Conservation (phyloP, 208 protist genomes). For the Leptomonas seymouri region DNA sequence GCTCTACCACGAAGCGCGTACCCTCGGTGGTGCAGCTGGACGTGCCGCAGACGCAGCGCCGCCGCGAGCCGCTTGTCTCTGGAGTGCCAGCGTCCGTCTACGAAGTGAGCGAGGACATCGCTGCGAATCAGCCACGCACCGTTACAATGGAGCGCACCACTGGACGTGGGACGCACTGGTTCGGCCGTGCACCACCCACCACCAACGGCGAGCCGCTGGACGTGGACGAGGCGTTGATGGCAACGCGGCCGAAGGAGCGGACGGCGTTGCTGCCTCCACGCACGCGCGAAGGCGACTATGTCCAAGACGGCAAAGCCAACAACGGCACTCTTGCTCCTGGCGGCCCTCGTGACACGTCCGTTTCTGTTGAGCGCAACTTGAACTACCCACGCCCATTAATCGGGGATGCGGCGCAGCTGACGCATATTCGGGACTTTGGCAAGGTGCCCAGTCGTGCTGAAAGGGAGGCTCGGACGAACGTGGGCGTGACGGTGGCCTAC, state of each 20-base stretch:
- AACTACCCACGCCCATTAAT: slow-evolving; percentile 50
- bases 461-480: slow-evolving; percentile 26
- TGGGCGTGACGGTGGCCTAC: slow-evolving; percentile 20
- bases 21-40: slow-evolving; percentile 50
- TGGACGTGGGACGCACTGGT: slow-evolving; percentile 63
- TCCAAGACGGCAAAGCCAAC: neutral
- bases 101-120: slow-evolving; percentile 63
- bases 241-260: slow-evolving; percentile 45
- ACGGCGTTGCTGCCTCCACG: slow-evolving; percentile 41
- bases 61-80: slow-evolving; percentile 46
- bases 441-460: slow-evolving; percentile 51
- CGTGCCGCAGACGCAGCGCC: slow-evolving; percentile 38
- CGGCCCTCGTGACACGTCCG: slow-evolving; percentile 36
- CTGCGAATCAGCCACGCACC: slow-evolving; percentile 36
- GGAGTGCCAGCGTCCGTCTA: slow-evolving; percentile 63
- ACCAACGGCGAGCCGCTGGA: slow-evolving; percentile 39
- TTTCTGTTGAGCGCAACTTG: slow-evolving; percentile 65
- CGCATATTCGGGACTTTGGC: slow-evolving; percentile 49
- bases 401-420: slow-evolving; percentile 40
- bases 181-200: slow-evolving; percentile 28
- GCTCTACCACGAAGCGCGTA: slow-evolving; percentile 58
- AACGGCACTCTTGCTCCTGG: neutral
- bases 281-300: slow-evolving; percentile 4
- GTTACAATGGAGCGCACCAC: slow-evolving; percentile 63
- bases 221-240: slow-evolving; percentile 52